Evolutionary conservation across 1,284 basidiomycete species (phyloP).

Genomic region (Boletus mariae): DNA sequence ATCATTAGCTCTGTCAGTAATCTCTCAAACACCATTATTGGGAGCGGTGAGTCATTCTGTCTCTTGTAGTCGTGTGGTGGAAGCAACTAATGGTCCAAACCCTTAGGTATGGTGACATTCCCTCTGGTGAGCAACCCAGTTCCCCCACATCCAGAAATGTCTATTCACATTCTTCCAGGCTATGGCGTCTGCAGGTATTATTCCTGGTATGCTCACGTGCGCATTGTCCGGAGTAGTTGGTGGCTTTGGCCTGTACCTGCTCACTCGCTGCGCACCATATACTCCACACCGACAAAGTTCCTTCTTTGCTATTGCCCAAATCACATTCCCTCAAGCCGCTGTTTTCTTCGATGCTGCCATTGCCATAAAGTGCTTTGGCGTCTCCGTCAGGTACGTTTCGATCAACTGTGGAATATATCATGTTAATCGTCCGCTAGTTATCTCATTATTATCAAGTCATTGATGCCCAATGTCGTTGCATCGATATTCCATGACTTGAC

Average conservation of each 20-base stretch:
- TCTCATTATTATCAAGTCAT: slow-evolving; percentile 89
- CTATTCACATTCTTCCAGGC: slow-evolving; percentile 45
- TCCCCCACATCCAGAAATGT: not conserved
- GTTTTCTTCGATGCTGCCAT: slow-evolving; percentile 92
- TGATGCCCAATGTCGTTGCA: slow-evolving; percentile 91
- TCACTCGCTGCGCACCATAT: slow-evolving; percentile 82
- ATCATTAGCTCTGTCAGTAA: slow-evolving; percentile 71
- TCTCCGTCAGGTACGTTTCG: slow-evolving; percentile 76
- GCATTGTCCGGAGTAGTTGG: slow-evolving; percentile 80
- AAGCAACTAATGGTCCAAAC: slow-evolving; percentile 5
- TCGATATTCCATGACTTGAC: slow-evolving; percentile 79
- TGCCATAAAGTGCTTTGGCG: slow-evolving; percentile 95
- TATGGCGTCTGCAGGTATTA: slow-evolving; percentile 80
- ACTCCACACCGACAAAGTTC: slow-evolving; percentile 75
- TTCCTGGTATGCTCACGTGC: slow-evolving; percentile 88
- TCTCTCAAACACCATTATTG: slow-evolving; percentile 83
- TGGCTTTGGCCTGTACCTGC: slow-evolving; percentile 85
- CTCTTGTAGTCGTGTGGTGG: not conserved
- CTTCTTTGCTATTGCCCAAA: slow-evolving; percentile 81
- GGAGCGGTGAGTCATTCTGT: slow-evolving; percentile 62
- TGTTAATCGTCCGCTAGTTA: slow-evolving; percentile 50
- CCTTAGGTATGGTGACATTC: slow-evolving; percentile 76
- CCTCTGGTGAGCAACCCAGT: slow-evolving; percentile 53
- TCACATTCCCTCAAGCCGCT: slow-evolving; percentile 83
- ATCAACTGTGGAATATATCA: not conserved